A percentile compares a stretch with the other conserved stretches of the same genome.
These are phyloP conservation scores for Primulina eburnea DNA, from an alignment of 257 asterid genomes.

Conservation along the genomic window DNA sequence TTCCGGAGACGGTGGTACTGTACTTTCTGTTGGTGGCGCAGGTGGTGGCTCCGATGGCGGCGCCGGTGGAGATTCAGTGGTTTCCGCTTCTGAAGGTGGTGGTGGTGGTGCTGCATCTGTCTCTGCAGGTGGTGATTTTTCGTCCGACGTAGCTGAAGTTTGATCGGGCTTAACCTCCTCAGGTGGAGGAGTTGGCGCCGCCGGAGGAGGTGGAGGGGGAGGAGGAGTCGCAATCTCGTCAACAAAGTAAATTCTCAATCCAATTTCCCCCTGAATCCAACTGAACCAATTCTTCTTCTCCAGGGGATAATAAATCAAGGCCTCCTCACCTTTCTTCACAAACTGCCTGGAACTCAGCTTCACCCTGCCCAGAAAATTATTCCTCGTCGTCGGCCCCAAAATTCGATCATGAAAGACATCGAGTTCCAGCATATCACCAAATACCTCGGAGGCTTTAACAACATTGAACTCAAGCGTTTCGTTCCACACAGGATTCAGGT, in stretches of 20 bases:
- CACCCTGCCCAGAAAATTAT: slow-evolving; percentile 67
- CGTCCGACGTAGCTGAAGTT: slow-evolving; percentile 23
- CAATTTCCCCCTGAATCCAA: slow-evolving; percentile 84
- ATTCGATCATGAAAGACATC: slow-evolving; percentile 59
- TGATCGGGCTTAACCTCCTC: slow-evolving; percentile 34
- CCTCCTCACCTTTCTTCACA: slow-evolving; percentile 89
- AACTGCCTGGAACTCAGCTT: slow-evolving; percentile 62
- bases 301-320: slow-evolving; percentile 68
- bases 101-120: background rate
- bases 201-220: slow-evolving; percentile 22
- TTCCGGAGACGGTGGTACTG: slow-evolving; percentile 25
- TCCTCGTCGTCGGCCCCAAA: slow-evolving; percentile 39
- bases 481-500: slow-evolving; percentile 76
- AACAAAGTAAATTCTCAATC: slow-evolving; percentile 66
- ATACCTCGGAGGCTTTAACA: slow-evolving; percentile 56
- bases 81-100: slow-evolving; percentile 20
- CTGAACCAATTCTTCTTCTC: slow-evolving; percentile 59
- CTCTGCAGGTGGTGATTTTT: background rate
- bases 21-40: slow-evolving; percentile 28
- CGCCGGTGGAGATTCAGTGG: slow-evolving; percentile 1
- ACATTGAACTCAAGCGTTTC: slow-evolving; percentile 63
- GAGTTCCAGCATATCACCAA: slow-evolving; percentile 73
- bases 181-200: background rate
- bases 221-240: slow-evolving; percentile 46
- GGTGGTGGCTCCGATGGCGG: slow-evolving; percentile 28